phyloP scores from a whole-genome alignment of 176 grass and related monocot species.

The Rhipidocladum racemiflorum region DNA sequence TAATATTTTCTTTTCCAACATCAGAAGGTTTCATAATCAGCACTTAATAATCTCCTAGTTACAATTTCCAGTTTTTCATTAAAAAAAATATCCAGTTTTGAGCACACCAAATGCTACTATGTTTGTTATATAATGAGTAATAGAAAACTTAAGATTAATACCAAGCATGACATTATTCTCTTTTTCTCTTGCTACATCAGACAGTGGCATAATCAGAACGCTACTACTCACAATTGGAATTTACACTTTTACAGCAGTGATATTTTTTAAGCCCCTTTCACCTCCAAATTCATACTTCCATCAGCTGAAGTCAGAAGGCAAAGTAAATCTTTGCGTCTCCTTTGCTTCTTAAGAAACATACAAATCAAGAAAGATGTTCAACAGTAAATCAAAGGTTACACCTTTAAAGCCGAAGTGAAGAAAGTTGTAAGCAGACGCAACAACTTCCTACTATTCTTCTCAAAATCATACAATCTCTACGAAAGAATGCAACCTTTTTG shows the following conservation, averaged over 20 bases:
- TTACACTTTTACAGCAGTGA: neutral
- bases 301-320: neutral
- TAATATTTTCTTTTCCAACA: neutral
- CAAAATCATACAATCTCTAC: constrained; percentile 15
- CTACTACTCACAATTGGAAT: neutral
- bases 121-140: neutral
- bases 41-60: neutral
- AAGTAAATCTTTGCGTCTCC: constrained; percentile 9
- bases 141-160: neutral
- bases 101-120: neutral
- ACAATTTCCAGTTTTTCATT: neutral
- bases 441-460: constrained; percentile 4
- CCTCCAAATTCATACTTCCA: neutral
- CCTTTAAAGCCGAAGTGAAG: constrained; percentile 2
- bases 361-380: neutral
- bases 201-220: neutral
- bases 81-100: constrained; percentile 7
- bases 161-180: constrained; percentile 4
- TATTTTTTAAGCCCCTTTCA: constrained; percentile 21
- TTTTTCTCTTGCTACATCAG: constrained; percentile 17
- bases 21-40: constrained; percentile 1
- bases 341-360: neutral
- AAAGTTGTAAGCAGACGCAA: constrained; percentile 25
- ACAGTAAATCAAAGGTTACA: neutral
- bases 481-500: constrained; percentile 6